Percentiles rank a stretch among this genome's conserved stretches.
Evolutionary conservation across 2,329 filamentous ascomycete genomes (phyloP).

Genomic region (Tothia fuscella): DNA sequence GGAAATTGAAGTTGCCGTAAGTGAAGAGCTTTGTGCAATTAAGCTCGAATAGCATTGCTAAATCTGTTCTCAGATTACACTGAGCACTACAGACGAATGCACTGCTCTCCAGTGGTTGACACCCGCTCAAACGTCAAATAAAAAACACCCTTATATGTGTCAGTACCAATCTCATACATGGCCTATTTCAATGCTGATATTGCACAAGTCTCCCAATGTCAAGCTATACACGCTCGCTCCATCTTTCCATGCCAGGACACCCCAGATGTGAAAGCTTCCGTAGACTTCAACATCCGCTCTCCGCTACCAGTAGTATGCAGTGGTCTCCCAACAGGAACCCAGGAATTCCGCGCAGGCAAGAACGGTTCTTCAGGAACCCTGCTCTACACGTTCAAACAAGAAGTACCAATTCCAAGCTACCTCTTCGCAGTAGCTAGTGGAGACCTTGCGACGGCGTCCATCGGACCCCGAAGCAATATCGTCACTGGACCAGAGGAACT

Average conservation of each 20-base stretch:
- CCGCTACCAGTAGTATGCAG: constrained; percentile 84
- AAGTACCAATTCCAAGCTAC: constrained; percentile 86
- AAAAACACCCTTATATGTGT: constrained; percentile 95
- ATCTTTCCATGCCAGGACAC: constrained; percentile 97
- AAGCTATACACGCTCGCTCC: constrained; percentile 88
- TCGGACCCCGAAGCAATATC: constrained; percentile 75
- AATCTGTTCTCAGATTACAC: too few relatives aligned
- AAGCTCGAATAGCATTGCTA: too few relatives aligned
- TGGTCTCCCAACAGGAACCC: constrained; percentile 51
- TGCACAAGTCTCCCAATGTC: constrained; percentile 95
- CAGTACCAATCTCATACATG: constrained; percentile 25
- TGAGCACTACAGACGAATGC: constrained; percentile 77
- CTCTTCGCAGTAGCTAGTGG: constrained; percentile 82
- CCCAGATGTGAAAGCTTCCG: constrained; percentile 92
- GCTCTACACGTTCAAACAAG: constrained; percentile 77
- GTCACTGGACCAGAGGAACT: constrained; percentile 83
- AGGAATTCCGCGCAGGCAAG: constrained; percentile 38
- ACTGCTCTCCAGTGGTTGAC: constrained; percentile 94
- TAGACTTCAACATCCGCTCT: constrained; percentile 78
- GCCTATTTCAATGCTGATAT: constrained; percentile 17
- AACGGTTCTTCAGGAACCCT: constrained; percentile 42
- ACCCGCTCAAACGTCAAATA: constrained; percentile 86
- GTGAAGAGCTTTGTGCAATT: too few relatives aligned
- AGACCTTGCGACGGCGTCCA: constrained; percentile 73
- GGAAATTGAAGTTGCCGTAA: constrained; percentile 36